Evolutionary conservation across 2,329 filamentous ascomycete species (phyloP), one percentile per base, ranked within the genome.

Genomic region (Trichoderma atrobrunneum): DNA sequence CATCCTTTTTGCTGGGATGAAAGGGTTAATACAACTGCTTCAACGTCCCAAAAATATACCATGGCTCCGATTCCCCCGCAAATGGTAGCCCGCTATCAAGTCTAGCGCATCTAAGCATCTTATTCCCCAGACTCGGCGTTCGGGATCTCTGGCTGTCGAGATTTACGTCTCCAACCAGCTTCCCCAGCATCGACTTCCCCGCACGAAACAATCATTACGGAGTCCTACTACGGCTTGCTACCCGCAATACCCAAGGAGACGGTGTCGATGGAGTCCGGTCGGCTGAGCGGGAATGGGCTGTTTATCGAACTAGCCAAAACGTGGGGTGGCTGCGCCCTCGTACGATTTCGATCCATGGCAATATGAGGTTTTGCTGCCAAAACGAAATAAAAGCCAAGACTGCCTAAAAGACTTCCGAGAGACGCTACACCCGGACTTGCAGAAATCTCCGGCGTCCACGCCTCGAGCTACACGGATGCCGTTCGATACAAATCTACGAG

Each of bases 81-180:
- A 28, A 70, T 32, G 21, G 56, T 14, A 39, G 24, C 28, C 66
- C 18, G 34, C 51, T 39, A 39, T 67, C 64, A 59, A 28, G 3
- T 39, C 64, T 59, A 67, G 64, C 64, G 66, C 18, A 43, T 43
- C 66, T 70, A 62, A 54, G 66, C 66, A 62, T 70, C 66, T 62
- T 62, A 70, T 70, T 70, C 66, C 66, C 66, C 66, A 62, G 66
- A 70, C 43, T 70, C 66, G 39, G 66, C 30, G 14, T 70, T 70
- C 57, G 57, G 66, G 65, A 68, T 67, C 51, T 67, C 30, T 56
- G 30, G 32, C 57, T 68, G 54, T 69, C 56, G 14, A 61, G 56
- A 60, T 59, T 61, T 51, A 28, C 2, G 36, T 61, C 56, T 61
- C 34, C 36, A 34, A 69, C 66, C 66, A 12, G 66, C 66, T 70